A percentile compares a stretch with the other conserved stretches of the same genome.
Conservation (phyloP, 176 grass and related monocot genomes). For the Zoysia japonica region DNA sequence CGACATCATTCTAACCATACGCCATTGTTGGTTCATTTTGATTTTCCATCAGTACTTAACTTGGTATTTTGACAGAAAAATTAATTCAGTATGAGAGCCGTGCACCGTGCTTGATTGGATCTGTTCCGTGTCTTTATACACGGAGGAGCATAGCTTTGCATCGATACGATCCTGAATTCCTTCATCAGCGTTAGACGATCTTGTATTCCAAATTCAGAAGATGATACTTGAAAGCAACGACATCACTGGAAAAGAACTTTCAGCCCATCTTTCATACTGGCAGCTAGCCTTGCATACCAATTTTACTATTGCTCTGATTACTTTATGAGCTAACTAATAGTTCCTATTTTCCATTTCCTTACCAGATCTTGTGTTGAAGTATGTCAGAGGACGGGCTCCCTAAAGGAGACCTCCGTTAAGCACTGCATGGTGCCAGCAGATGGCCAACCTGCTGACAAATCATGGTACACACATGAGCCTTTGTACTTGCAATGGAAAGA, state of each 20-base stretch:
- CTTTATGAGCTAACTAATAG: background rate
- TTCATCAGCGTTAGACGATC: background rate
- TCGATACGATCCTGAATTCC: background rate
- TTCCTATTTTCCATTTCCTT: background rate
- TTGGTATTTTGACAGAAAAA: no score
- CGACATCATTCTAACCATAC: background rate
- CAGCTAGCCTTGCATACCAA: background rate
- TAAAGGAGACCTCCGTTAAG: conserved; percentile 61
- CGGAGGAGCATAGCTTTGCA: background rate
- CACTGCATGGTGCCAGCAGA: conserved; percentile 58
- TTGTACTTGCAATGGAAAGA: conserved; percentile 92
- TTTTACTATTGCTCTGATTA: background rate
- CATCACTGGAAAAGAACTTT: background rate
- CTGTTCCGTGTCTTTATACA: background rate
- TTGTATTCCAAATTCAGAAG: background rate
- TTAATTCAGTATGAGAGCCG: background rate
- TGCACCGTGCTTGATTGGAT: background rate
- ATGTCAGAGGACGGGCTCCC: conserved; percentile 67
- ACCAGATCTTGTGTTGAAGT: conserved; percentile 58
- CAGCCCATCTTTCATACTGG: no score
- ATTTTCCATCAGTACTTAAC: background rate
- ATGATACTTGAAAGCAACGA: background rate
- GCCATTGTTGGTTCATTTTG: background rate
- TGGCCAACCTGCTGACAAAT: conserved; percentile 44
- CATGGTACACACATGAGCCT: conserved; percentile 84